Evolutionary conservation across 2,329 filamentous ascomycete genomes (phyloP).

Genomic region (Plectosphaerella sp.): DNA sequence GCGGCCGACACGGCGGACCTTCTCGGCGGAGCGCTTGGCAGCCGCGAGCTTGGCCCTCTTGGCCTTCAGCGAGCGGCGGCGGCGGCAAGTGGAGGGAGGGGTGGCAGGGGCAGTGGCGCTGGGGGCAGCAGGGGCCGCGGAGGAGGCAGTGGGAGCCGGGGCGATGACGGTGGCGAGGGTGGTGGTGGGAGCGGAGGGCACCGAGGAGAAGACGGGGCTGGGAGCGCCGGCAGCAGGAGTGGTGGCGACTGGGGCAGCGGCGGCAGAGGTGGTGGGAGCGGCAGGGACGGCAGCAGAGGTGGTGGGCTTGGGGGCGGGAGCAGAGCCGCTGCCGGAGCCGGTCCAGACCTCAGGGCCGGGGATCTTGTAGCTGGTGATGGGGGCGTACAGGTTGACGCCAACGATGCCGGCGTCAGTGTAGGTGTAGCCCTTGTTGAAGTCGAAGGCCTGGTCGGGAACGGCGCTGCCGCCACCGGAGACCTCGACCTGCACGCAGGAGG

Average conservation of each 20-base stretch:
- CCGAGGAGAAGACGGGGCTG: constrained; percentile 2
- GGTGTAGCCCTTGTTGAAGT: constrained; percentile 51
- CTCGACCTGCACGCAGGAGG: constrained; percentile 56
- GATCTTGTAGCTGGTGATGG: constrained; percentile 23
- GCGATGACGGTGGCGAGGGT: constrained; percentile 7
- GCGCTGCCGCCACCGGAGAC: constrained; percentile 49
- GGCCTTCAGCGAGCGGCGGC: constrained; percentile 10
- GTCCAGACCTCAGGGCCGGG: constrained; percentile 28
- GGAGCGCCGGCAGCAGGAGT: constrained; percentile 1
- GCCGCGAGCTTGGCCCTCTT: neutral
- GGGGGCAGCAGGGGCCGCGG: constrained; percentile 2
- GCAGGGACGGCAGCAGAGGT: constrained; percentile 3
- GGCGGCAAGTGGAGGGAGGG: constrained; percentile 9
- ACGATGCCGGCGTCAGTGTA: constrained; percentile 52
- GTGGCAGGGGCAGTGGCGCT: constrained; percentile 13
- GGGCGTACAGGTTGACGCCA: constrained; percentile 50
- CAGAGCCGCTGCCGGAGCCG: constrained; percentile 11
- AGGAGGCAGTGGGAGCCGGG: constrained; percentile 5
- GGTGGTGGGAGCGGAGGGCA: constrained; percentile 1
- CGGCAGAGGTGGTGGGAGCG: constrained; percentile 5
- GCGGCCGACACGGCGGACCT: constrained; percentile 2
- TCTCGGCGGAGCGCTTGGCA: constrained; percentile 1
- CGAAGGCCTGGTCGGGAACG: constrained; percentile 35
- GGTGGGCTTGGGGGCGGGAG: constrained; percentile 9
- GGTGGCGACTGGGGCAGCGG: constrained; percentile 3